Conservation (phyloP, 2,329 filamentous ascomycete species). For the Colletotrichum tropicicola region DNA sequence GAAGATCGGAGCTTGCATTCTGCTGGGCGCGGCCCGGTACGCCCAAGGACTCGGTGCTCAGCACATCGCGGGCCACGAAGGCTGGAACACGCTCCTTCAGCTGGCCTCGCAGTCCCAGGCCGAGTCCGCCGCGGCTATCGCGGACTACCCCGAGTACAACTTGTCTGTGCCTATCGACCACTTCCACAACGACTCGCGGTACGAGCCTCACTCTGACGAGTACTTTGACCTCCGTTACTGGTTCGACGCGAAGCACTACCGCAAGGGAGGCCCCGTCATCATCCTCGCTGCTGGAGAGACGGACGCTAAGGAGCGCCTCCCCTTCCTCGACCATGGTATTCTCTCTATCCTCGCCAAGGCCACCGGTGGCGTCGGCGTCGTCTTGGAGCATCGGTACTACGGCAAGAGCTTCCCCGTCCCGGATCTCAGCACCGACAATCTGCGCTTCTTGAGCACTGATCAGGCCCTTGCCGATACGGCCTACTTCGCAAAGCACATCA, state of each 20-base stretch:
- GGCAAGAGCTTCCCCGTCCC: slow-evolving; percentile 76
- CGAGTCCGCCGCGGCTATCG: background rate
- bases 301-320: slow-evolving; percentile 67
- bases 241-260: slow-evolving; percentile 82
- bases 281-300: slow-evolving; percentile 80
- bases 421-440: slow-evolving; percentile 72
- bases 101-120: background rate
- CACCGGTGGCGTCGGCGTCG: slow-evolving; percentile 78
- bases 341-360: slow-evolving; percentile 75
- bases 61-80: background rate
- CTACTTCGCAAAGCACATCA: slow-evolving; percentile 80
- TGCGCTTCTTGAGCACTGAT: slow-evolving; percentile 85
- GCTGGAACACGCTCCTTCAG: slow-evolving; percentile 18
- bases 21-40: slow-evolving; percentile 11
- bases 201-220: slow-evolving; percentile 78
- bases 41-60: slow-evolving; percentile 8
- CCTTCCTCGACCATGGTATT: slow-evolving; percentile 81
- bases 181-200: slow-evolving; percentile 81
- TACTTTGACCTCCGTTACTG: slow-evolving; percentile 81
- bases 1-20: slow-evolving; percentile 20
- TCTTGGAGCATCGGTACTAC: slow-evolving; percentile 91
- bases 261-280: slow-evolving; percentile 81
- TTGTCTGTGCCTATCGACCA: slow-evolving; percentile 73
- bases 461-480: slow-evolving; percentile 84
- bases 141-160: slow-evolving; percentile 48